These are phyloP conservation scores for Ceratocystis destructans DNA, from an alignment of 2,329 filamentous ascomycete species.

Conservation along the genomic window DNA sequence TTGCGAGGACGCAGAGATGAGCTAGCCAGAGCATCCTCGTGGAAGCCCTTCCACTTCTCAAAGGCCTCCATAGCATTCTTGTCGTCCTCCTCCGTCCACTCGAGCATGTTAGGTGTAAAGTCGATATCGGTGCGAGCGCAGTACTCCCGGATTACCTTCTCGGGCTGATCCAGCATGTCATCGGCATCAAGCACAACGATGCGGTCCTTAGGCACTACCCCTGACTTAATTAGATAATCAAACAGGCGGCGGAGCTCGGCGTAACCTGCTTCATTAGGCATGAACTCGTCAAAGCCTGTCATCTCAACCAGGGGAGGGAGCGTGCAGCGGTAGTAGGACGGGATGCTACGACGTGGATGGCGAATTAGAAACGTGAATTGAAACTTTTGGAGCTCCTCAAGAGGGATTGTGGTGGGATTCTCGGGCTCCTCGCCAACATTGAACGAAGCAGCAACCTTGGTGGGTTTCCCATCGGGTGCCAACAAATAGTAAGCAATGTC, in stretches of 20 bases:
- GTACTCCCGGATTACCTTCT: conserved; percentile 60
- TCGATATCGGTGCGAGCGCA: conserved; percentile 69
- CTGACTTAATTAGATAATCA: conserved; percentile 60
- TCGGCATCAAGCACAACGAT: conserved; percentile 89
- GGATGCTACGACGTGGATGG: conserved; percentile 80
- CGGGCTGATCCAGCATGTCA: conserved; percentile 76
- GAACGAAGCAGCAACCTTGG: conserved; percentile 67
- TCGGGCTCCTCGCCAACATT: conserved; percentile 48
- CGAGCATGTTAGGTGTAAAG: conserved; percentile 64
- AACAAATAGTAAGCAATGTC: conserved; percentile 91
- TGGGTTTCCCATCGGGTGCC: conserved; percentile 54
- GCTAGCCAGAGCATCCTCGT: conserved; percentile 84
- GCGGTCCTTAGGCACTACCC: conserved; percentile 55
- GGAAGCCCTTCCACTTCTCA: conserved; percentile 95
- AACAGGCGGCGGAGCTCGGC: conserved; percentile 75
- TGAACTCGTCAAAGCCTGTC: conserved; percentile 78
- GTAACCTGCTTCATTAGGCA: conserved; percentile 81
- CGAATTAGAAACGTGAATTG: conserved; percentile 96
- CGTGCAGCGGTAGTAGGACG: conserved; percentile 89
- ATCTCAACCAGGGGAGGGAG: conserved; percentile 69
- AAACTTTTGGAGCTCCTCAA: conserved; percentile 59
- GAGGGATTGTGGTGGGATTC: conserved; percentile 78
- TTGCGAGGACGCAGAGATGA: conserved; percentile 57
- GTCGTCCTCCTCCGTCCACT: conserved; percentile 66
- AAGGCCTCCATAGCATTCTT: conserved; percentile 63